Percentiles rank a stretch among this genome's conserved stretches.
These are phyloP conservation scores for Trichophyton rubrum DNA, from an alignment of 2,329 filamentous ascomycete species.

Conservation along the genomic window DNA sequence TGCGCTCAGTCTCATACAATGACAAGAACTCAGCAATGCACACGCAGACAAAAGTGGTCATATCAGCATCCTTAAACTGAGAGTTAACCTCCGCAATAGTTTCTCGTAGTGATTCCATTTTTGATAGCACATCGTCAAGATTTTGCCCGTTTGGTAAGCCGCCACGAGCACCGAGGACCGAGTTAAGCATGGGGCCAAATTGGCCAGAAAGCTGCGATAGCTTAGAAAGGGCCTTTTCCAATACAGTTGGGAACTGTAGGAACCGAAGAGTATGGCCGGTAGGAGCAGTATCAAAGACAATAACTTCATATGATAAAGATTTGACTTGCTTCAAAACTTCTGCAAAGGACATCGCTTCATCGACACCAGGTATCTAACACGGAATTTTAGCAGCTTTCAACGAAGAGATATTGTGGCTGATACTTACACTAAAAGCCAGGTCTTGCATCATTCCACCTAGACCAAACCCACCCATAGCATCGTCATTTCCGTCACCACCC, in stretches of 20 bases:
- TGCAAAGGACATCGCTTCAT: constrained; percentile 99
- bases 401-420: not conserved
- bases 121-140: constrained; percentile 80
- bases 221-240: constrained; percentile 97
- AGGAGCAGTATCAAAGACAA: constrained; percentile 97
- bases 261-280: constrained; percentile 97
- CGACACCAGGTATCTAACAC: constrained; percentile 85
- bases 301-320: constrained; percentile 94
- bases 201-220: constrained; percentile 85
- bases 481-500: constrained; percentile 48
- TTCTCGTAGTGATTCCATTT: constrained; percentile 83
- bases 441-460: constrained; percentile 98
- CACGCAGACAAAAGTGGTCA: constrained; percentile 96
- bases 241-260: constrained; percentile 92
- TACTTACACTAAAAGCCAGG: constrained; percentile 75
- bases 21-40: constrained; percentile 96
- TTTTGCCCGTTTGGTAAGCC: constrained; percentile 83
- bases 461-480: constrained; percentile 56
- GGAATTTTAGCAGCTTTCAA: constrained; percentile 7
- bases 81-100: constrained; percentile 94
- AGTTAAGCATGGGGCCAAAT: constrained; percentile 91
- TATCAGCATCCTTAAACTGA: constrained; percentile 92
- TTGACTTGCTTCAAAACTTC: constrained; percentile 99
- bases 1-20: constrained; percentile 96
- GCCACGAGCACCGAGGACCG: constrained; percentile 67